Base-by-base conservation (phyloP, 257 asterid genomes). In the Solanum lycopersicoides region DNA sequence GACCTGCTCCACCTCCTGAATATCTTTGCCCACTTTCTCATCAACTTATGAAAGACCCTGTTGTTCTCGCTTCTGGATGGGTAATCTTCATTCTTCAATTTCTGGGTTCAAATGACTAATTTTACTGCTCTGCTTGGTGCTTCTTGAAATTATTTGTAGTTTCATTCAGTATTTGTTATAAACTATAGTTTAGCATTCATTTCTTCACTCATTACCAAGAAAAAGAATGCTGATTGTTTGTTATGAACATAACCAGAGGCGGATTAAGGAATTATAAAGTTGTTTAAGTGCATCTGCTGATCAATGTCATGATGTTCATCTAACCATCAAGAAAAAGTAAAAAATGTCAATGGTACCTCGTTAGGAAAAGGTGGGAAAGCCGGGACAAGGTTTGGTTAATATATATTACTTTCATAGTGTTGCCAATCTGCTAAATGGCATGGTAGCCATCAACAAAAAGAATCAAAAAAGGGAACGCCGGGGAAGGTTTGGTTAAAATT, bases 41-140 rank as follows among this genome's bases (percentile, higher is more conserved):
- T 60, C 42, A 84, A 68, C 74, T 93, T 76, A 92, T 94, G 94
- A 86, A 80, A 9, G 91, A 94, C 39, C 96, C 97, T 87, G 97
- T 94, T 86, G 90, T 91, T 16, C 53, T 92, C 25, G 91, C 93
- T 34, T 89, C 97, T 83, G 96, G 95, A 59, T 93, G 79, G 96
- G 97, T 94, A 73, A n/a, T 90, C 12, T 83, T 53, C 39, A 34
- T n/a, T 18, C 79, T 72, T 47, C 20, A 47, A 13, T 74, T 12
- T 39, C 47, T 68, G 25, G 21, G 28, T 9, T 72, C 80, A 18
- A 71, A 71, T 34, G 21, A 30, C 25, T 72, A 72, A 72, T 18
- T 59, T 45, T 75, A 16, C 82, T 73, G 14, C 65, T 73, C 12
- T 87, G 65, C 0, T 37, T 44, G 42, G 53, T 18, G 30, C 44